Conservation (phyloP, 805 yeast genomes). For the Cyberlindnera mrakii region DNA sequence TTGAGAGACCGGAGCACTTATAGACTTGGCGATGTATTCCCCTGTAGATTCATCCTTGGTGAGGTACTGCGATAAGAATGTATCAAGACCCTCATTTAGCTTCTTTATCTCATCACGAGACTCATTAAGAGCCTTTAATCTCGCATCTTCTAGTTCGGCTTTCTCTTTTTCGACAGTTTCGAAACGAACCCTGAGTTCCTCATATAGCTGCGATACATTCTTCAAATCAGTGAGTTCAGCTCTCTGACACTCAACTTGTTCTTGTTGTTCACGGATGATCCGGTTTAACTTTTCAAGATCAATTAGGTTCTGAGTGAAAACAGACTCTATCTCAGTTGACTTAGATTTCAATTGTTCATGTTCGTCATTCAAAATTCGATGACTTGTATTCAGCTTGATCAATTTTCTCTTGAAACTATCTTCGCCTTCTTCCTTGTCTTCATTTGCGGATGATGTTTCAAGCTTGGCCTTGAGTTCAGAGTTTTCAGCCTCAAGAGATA, state of each 20-base stretch:
- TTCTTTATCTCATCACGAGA: slow-evolving; percentile 25
- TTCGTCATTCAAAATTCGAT: slow-evolving; percentile 41
- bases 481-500: slow-evolving; percentile 37
- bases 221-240: slow-evolving; percentile 38
- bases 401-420: slow-evolving; percentile 35
- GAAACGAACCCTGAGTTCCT: slow-evolving; percentile 41
- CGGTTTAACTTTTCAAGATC: slow-evolving; percentile 48
- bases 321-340: slow-evolving; percentile 41
- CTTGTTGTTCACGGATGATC: slow-evolving; percentile 48
- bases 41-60: slow-evolving; percentile 15
- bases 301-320: slow-evolving; percentile 45
- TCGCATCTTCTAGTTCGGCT: slow-evolving; percentile 33
- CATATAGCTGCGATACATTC: slow-evolving; percentile 37
- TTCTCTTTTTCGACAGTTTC: slow-evolving; percentile 40
- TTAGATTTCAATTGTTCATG: slow-evolving; percentile 36
- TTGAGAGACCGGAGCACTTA: neutral
- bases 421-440: slow-evolving; percentile 21
- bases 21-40: slow-evolving; percentile 9
- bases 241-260: slow-evolving; percentile 35
- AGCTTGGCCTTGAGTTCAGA: slow-evolving; percentile 16
- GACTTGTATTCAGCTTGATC: slow-evolving; percentile 37
- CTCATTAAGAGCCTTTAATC: slow-evolving; percentile 21
- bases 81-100: slow-evolving; percentile 24
- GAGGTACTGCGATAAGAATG: slow-evolving; percentile 24
- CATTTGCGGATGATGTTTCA: neutral